A percentile compares a stretch with the other conserved stretches of the same genome.
Evolutionary conservation across 1,139 yeast genomes (phyloP).

Genomic region (Magnusiomyces tetraspermus): DNA sequence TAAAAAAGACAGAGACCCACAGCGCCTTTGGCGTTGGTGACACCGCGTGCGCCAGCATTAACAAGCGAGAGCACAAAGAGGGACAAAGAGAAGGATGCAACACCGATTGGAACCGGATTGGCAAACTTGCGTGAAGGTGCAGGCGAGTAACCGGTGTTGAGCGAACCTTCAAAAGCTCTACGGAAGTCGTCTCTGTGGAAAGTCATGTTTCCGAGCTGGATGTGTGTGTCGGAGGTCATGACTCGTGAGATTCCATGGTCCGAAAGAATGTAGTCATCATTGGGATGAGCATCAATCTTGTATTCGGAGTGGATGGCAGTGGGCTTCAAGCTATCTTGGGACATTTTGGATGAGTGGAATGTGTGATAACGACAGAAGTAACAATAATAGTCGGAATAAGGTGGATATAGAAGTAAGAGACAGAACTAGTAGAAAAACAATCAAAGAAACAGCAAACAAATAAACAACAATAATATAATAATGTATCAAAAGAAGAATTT

Average conservation of each 20-base stretch:
- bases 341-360: background rate
- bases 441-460: no score
- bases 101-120: conserved; percentile 83
- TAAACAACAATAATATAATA: no score
- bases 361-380: no score
- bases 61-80: conserved; percentile 69
- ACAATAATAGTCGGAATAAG: no score
- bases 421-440: no score
- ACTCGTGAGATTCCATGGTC: conserved; percentile 20
- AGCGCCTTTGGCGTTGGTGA: conserved; percentile 42
- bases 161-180: conserved; percentile 62
- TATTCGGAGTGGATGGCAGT: background rate
- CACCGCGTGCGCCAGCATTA: conserved; percentile 54
- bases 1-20: conserved; percentile 68
- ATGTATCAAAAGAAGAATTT: no score
- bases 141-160: conserved; percentile 54
- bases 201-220: conserved; percentile 63
- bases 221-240: conserved; percentile 34
- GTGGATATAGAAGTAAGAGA: no score
- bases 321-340: background rate
- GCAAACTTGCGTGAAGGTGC: conserved; percentile 67
- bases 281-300: conserved; percentile 1
- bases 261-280: conserved; percentile 2
- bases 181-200: conserved; percentile 53
- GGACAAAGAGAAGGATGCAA: conserved; percentile 74